Evolutionary conservation across 2,329 filamentous ascomycete genomes (phyloP).

Genomic region (Rachicladosporium sp.): DNA sequence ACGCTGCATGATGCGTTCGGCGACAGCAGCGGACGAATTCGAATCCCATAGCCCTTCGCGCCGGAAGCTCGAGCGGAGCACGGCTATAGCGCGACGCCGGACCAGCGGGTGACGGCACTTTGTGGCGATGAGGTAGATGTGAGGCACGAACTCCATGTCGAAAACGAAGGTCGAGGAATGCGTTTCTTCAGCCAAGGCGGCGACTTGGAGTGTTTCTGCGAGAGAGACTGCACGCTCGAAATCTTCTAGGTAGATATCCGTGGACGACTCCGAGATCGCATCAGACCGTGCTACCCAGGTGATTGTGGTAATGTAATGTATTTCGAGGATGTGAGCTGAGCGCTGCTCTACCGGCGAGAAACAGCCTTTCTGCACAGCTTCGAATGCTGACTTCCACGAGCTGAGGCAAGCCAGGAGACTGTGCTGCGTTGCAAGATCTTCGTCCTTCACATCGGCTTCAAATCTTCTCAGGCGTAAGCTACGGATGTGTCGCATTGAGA

Average conservation of each 20-base stretch:
- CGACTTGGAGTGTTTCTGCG: constrained; percentile 1
- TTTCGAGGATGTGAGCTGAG: constrained; percentile 1
- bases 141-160: constrained; percentile 5
- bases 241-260: constrained; percentile 1
- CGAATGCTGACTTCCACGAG: background rate
- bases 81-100: constrained; percentile 3
- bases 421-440: constrained; percentile 1
- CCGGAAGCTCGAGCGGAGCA: constrained; percentile 1
- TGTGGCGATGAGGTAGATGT: constrained; percentile 4
- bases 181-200: background rate
- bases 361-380: too few relatives aligned
- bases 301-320: background rate
- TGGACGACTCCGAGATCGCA: constrained; percentile 1
- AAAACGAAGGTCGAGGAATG: constrained; percentile 1
- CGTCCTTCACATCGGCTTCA: background rate
- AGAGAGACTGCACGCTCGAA: constrained; percentile 2
- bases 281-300: constrained; percentile 3
- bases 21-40: constrained; percentile 1
- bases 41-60: constrained; percentile 7
- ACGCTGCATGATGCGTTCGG: constrained; percentile 2
- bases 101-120: constrained; percentile 5
- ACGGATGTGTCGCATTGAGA: constrained; percentile 1
- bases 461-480: background rate
- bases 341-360: background rate
- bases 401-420: constrained; percentile 1